Evolutionary conservation across 108 stramenopile species (phyloP).

Genomic region (Nannochloropsis granulata): DNA sequence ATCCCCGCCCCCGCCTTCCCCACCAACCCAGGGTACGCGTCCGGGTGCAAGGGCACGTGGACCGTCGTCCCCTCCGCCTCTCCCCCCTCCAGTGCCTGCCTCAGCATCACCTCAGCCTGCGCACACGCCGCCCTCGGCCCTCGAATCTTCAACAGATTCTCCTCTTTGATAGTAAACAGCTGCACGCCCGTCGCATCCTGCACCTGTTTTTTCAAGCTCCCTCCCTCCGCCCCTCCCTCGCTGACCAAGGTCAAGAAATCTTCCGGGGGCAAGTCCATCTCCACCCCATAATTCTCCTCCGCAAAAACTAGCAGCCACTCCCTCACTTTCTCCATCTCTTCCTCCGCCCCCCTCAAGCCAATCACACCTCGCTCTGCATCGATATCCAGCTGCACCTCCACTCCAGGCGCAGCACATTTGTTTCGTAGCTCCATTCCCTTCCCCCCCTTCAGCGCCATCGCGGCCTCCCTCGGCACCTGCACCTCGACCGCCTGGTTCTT

Average conservation of each 20-base stretch:
- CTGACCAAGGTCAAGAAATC: not conserved
- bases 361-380: not conserved
- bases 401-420: not conserved
- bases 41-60: not conserved
- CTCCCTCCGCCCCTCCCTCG: not conserved
- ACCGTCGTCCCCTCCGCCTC: not conserved
- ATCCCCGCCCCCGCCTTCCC: not conserved
- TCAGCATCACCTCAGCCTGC: not conserved
- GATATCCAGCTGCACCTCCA: not conserved
- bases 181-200: not conserved
- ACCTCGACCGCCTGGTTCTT: not conserved
- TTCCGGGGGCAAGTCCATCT: not conserved
- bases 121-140: not conserved
- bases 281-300: not conserved
- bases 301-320: not conserved
- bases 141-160: not conserved
- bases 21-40: not conserved
- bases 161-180: not conserved
- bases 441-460: not conserved
- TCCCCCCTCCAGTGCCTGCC: not conserved
- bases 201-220: not conserved
- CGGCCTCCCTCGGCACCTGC: not conserved
- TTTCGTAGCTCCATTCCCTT: not conserved
- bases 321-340: not conserved
- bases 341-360: not conserved